Conservation (phyloP, 2,329 filamentous ascomycete genomes). For the Trichoderma atrobrunneum region DNA sequence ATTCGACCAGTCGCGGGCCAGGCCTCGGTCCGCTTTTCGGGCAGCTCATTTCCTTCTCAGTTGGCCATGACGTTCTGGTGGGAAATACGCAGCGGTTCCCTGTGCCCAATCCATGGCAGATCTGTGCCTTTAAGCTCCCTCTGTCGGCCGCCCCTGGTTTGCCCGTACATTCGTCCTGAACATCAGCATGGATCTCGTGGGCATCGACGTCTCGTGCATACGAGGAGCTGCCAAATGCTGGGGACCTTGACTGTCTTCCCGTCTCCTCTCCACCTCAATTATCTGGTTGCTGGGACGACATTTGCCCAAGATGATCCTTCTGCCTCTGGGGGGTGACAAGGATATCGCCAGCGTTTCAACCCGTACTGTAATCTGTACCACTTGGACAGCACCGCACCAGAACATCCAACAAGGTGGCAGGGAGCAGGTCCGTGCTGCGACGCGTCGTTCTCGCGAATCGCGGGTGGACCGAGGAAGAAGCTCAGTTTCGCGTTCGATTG, state of each 20-base stretch:
- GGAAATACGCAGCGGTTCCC: background rate
- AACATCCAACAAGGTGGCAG: slow-evolving; percentile 14
- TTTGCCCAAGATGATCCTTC: background rate
- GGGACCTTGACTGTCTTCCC: slow-evolving; percentile 5
- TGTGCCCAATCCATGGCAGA: slow-evolving; percentile 9
- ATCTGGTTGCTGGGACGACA: slow-evolving; percentile 11
- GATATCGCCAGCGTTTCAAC: background rate
- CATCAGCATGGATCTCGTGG: slow-evolving; percentile 10
- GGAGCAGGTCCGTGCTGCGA: slow-evolving; percentile 17
- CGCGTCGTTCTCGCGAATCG: slow-evolving; percentile 18
- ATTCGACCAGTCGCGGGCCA: slow-evolving; percentile 12
- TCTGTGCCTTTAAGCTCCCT: slow-evolving; percentile 11
- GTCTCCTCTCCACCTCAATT: slow-evolving; percentile 8
- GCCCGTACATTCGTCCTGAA: background rate
- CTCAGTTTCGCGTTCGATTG: slow-evolving; percentile 10
- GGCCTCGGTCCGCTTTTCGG: slow-evolving; percentile 16
- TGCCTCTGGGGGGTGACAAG: background rate
- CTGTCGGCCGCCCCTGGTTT: slow-evolving; percentile 10
- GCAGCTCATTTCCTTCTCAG: slow-evolving; percentile 15
- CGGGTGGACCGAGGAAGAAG: slow-evolving; percentile 6
- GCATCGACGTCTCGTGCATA: slow-evolving; percentile 12
- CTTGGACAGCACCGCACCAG: background rate
- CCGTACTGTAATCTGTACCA: background rate
- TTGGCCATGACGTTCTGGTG: slow-evolving; percentile 3
- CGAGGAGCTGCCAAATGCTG: background rate